Percentiles rank a stretch among this genome's conserved stretches.
Evolutionary conservation across 1,139 yeast species (phyloP).

Genomic region (Yamadazyma triangularis): DNA sequence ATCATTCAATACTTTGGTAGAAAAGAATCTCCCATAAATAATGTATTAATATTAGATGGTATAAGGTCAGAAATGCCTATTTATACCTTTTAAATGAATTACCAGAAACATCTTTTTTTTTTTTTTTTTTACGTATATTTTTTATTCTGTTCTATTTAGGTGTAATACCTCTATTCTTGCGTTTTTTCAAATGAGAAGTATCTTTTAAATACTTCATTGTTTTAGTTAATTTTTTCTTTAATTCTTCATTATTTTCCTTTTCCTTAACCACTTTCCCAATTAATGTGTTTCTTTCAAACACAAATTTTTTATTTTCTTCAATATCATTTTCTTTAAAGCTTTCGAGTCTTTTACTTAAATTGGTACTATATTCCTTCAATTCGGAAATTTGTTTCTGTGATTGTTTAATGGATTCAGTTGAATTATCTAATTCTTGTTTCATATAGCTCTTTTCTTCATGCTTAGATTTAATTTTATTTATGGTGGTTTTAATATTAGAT

Average conservation of each 20-base stretch:
- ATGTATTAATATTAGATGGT: conserved; percentile 75
- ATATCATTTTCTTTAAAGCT: conserved; percentile 25
- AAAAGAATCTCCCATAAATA: conserved; percentile 78
- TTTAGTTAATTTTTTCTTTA: conserved; percentile 28
- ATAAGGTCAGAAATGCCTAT: conserved; percentile 71
- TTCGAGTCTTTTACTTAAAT: conserved; percentile 18
- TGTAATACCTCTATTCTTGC: conserved; percentile 40
- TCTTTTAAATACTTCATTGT: conserved; percentile 35
- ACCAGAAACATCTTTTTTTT: too few species aligned
- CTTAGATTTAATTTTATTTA: conserved; percentile 33
- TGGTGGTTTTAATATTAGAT: conserved; percentile 32
- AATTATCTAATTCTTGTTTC: conserved; percentile 59
- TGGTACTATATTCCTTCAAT: conserved; percentile 19
- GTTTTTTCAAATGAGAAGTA: conserved; percentile 40
- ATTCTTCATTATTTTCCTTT: conserved; percentile 18
- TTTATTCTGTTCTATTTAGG: conserved; percentile 17
- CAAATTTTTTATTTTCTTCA: conserved; percentile 19
- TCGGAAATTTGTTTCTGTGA: conserved; percentile 39
- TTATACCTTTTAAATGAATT: conserved; percentile 37
- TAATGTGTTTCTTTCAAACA: conserved; percentile 18
- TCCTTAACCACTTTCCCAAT: conserved; percentile 22
- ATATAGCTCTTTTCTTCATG: conserved; percentile 61
- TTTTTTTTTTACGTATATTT: conserved; percentile 1
- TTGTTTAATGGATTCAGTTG: conserved; percentile 51
- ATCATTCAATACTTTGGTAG: conserved; percentile 76